Base-by-base conservation (phyloP, 768 basidiomycete species). In the Psilocybe tampanensis region DNA sequence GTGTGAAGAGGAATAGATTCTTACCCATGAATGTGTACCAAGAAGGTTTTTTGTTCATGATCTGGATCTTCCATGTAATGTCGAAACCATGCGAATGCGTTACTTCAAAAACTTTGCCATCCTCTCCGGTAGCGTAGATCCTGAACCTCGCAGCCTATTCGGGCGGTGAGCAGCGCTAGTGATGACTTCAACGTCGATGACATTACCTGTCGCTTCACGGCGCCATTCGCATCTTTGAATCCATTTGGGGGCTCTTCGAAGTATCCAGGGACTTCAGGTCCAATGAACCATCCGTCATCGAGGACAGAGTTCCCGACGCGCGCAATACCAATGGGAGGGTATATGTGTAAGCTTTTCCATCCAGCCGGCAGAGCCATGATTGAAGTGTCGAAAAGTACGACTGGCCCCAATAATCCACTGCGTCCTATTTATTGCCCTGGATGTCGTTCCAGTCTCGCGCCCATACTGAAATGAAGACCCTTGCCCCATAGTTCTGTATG, bases 241-340 rank as follows among this genome's bases (percentile, higher is more conserved):
- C 60, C 60, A 9, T 56, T 54, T 2, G 22, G n/a, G 47, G 53
- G 53, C 60, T 63, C 60, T 60, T 60, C 48, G 39, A 55, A 58
- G 44, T 55, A 48, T 2, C 68, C 66, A 51, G 72, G 72, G 23
- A 72, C 59, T 52, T 73, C 72, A 12, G 72, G 68, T 15, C 64
- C 64, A 47, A 65, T 63, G 54, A 67, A 66, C 49, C 55, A 58
- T 11, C 54, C 60, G 15, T 58, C 49, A 12, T 50, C 56, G 15
- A 53, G 43, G 0, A 51, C 56, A 6, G 71, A 72, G 60, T 73
- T 69, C 3, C 73, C 73, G 18, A 73, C 63, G 21, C 72, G 71
- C 15, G 72, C 72, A 21, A 74, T 63, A 32, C 68, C 73, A 36
- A 74, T 66, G 36, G 68, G 72, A 44, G 73, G 73, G 55, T 66